Percentiles rank a stretch among this genome's conserved stretches.
Conservation (phyloP, 345 rosid species). For the Gossypium bickii region DNA sequence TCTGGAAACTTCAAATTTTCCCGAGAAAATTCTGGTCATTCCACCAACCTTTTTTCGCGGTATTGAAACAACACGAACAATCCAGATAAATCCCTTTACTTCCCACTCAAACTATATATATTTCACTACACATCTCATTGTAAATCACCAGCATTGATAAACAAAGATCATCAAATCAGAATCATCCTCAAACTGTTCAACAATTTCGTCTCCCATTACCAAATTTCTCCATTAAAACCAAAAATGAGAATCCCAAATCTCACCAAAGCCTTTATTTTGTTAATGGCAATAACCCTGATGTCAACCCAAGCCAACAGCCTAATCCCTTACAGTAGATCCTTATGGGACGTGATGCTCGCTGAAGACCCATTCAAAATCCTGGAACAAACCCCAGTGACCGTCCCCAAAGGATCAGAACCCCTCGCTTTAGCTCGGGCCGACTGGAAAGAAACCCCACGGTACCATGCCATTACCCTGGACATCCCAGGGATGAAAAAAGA, state of each 20-base stretch:
- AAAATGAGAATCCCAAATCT: background rate
- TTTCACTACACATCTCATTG: background rate
- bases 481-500: background rate
- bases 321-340: background rate
- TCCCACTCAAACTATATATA: background rate
- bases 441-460: background rate
- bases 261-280: background rate
- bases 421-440: background rate
- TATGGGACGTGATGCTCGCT: background rate
- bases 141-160: background rate
- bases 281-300: background rate
- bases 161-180: background rate
- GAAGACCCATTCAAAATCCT: background rate
- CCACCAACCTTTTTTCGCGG: background rate
- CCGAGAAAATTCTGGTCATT: background rate
- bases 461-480: background rate
- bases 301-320: background rate
- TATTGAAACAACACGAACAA: background rate
- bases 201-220: background rate
- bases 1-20: background rate
- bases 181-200: background rate
- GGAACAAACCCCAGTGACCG: background rate
- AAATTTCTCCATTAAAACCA: background rate
- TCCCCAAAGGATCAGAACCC: background rate
- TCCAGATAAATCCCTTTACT: background rate